These are phyloP conservation scores for Pleurotus giganteus DNA, from an alignment of 768 basidiomycete species.

Conservation along the genomic window DNA sequence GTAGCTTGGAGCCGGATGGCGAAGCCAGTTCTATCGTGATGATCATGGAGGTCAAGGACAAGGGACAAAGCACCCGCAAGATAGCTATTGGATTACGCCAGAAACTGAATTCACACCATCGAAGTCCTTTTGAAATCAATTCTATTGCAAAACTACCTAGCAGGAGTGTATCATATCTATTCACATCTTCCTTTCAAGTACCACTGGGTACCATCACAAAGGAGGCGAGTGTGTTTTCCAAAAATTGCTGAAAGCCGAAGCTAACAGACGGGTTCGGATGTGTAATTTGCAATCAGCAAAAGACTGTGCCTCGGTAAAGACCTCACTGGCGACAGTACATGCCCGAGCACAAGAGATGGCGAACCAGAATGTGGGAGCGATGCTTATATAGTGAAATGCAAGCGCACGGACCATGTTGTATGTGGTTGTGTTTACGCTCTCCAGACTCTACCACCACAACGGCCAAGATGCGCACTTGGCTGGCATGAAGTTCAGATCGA, in stretches of 20 bases:
- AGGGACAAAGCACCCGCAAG: neutral
- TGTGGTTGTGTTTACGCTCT: constrained; percentile 2
- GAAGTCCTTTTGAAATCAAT: too few species aligned
- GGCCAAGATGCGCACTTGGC: too few species aligned
- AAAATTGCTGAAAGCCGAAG: constrained; percentile 92
- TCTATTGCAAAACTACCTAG: too few species aligned
- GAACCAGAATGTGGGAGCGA: constrained; percentile 18
- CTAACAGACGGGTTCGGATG: constrained; percentile 92
- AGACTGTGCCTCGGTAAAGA: constrained; percentile 94
- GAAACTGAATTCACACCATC: too few species aligned
- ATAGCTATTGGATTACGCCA: too few species aligned
- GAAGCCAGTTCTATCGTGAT: constrained; percentile 55
- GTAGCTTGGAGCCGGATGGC: constrained; percentile 45
- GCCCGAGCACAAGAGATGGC: constrained; percentile 91
- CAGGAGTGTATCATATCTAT: too few species aligned
- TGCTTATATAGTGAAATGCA: constrained; percentile 36
- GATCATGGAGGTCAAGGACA: constrained; percentile 44
- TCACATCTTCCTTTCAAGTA: constrained; percentile 12
- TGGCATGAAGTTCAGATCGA: too few species aligned
- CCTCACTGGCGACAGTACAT: constrained; percentile 95
- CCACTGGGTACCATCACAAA: constrained; percentile 20
- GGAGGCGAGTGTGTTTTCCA: constrained; percentile 49
- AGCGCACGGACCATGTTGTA: constrained; percentile 53
- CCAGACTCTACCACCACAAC: too few species aligned
- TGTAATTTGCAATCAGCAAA: constrained; percentile 97